Base-by-base conservation (phyloP, 768 basidiomycete genomes). In the Boletus huronensis region DNA sequence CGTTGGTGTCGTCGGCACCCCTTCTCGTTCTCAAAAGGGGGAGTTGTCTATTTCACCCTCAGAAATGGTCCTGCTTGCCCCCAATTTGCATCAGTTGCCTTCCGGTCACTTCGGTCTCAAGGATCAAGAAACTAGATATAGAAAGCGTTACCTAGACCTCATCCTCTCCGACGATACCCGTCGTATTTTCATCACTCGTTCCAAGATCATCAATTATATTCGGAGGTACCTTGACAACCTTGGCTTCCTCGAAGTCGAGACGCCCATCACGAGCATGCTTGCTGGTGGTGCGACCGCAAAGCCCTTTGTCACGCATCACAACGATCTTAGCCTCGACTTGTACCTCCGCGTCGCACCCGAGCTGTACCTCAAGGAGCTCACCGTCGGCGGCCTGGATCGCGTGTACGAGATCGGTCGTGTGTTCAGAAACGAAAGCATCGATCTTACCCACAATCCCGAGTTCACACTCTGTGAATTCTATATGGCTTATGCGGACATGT, bases 381-480 rank as follows among this genome's bases (percentile, higher is more conserved):
- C 94, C 51, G 97, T 98, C 40, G 97, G 97, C 57, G 97, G 97
- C 3, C 81, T 99, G 21, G 96, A 98, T 71, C 88, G 97, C 42
- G 97, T 99, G 13, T 99, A 93, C 73, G 97, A 99, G 74, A 98
- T 99, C 58, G 97, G 96, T 3, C 86, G 96, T 39, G 94, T 98
- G 13, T 99, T 98, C 82, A 80, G 97, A 44, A 99, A 98, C 72
- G 97, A 99, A 71, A 91, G 95, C 29, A 99, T 99, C 67, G 97
- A 99, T 75, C 76, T 99, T 60, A 99, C 97, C 17, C 97, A 99
- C 73, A 99, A 99, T 74, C 97, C 97, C 61, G 97, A 99, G 72
- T 98, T 98, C 77, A 91, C 93, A 6, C 96, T 98, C 75, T 98
- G 96, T 81, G 96, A 99, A 76, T 98, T 99, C 75, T 99, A 98